Conservation (phyloP, 345 rosid species). For the Geranium rotundifolium region DNA sequence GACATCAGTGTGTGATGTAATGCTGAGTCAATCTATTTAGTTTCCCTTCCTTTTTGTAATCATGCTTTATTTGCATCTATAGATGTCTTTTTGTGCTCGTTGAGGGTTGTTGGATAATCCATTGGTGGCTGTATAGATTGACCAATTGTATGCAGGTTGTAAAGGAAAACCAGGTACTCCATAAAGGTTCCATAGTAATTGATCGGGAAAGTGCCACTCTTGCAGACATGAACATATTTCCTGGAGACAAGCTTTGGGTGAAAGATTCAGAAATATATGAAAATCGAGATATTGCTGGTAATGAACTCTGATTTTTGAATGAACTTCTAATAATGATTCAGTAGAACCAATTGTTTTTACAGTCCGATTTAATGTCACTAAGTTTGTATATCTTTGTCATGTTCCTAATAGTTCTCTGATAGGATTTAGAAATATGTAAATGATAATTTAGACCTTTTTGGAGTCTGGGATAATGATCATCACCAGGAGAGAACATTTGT, state of each 20-base stretch:
- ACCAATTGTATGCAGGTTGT: conserved; percentile 48
- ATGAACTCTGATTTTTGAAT: conserved; percentile 4
- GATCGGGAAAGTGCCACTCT: conserved; percentile 88
- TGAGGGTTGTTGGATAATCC: not conserved
- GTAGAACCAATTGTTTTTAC: conserved; percentile 6
- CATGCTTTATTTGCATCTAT: too few relatives aligned
- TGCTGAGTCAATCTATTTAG: too few relatives aligned
- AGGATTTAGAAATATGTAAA: too few relatives aligned
- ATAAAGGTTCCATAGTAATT: conserved; percentile 63
- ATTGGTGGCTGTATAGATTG: not conserved
- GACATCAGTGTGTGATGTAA: too few relatives aligned
- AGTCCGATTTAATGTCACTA: too few relatives aligned
- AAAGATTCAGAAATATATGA: conserved; percentile 90
- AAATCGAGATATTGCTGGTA: conserved; percentile 97
- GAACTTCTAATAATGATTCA: not conserved
- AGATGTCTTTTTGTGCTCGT: not conserved
- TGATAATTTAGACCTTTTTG: too few relatives aligned
- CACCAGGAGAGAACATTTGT: too few relatives aligned
- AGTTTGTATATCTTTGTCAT: too few relatives aligned
- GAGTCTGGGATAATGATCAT: too few relatives aligned
- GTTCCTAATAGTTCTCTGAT: too few relatives aligned
- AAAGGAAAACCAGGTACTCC: conserved; percentile 89
- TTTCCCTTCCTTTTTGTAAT: too few relatives aligned
- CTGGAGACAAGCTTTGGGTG: conserved; percentile 96
- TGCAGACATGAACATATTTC: conserved; percentile 90